A percentile compares a stretch with the other conserved stretches of the same genome.
These are phyloP conservation scores for Saccharomycopsis oosterbeekiorum DNA, from an alignment of 805 yeast genomes.

Conservation along the genomic window DNA sequence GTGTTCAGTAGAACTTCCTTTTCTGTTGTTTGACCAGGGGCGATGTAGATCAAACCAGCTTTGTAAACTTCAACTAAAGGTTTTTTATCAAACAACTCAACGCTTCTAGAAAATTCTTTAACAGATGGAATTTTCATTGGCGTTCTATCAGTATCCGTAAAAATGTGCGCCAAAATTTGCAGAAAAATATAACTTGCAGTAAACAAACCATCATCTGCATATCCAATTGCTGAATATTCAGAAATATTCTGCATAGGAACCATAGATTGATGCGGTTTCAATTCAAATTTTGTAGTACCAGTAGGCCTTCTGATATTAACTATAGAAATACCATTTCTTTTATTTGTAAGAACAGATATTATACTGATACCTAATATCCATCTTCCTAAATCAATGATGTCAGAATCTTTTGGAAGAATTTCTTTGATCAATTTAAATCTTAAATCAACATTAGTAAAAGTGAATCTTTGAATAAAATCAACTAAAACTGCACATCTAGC, in stretches of 20 bases:
- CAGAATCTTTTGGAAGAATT: conserved; percentile 19
- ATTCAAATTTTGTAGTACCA: conserved; percentile 41
- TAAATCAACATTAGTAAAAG: conserved; percentile 54
- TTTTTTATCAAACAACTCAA: conserved; percentile 57
- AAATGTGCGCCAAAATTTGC: conserved; percentile 39
- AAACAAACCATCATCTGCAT: conserved; percentile 23
- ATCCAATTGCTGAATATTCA: conserved; percentile 20
- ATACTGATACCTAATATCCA: conserved; percentile 59
- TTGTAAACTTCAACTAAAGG: conserved; percentile 75
- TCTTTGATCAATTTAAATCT: conserved; percentile 24
- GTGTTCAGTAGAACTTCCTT: conserved; percentile 52
- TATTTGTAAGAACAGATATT: conserved; percentile 45
- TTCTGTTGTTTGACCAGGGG: conserved; percentile 54
- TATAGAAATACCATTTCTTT: conserved; percentile 39
- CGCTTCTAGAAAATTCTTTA: conserved; percentile 36
- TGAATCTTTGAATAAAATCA: conserved; percentile 59
- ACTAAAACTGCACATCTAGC: conserved; percentile 47
- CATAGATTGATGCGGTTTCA: conserved; percentile 33
- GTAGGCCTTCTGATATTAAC: conserved; percentile 57
- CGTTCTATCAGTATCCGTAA: conserved; percentile 20
- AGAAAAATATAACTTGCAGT: conserved; percentile 40
- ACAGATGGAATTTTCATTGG: conserved; percentile 24
- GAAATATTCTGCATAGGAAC: conserved; percentile 23
- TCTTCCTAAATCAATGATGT: conserved; percentile 25
- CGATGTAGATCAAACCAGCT: conserved; percentile 69